Percentiles rank a stretch among this genome's conserved stretches.
Conservation (phyloP, 371 early-diverging fungal species). For the Capillidium rhysosporum region DNA sequence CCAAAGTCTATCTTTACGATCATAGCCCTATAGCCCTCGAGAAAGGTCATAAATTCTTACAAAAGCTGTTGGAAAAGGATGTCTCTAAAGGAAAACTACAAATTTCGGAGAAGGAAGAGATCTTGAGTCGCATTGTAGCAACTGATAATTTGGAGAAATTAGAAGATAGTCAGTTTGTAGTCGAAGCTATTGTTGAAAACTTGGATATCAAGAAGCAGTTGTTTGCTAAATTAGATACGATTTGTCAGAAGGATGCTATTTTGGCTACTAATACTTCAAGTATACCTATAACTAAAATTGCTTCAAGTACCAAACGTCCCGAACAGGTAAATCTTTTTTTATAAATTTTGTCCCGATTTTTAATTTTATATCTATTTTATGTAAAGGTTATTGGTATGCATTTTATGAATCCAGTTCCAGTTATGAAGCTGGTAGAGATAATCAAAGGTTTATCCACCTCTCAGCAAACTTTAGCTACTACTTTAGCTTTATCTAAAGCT, state of each 20-base stretch:
- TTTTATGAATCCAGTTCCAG: slow-evolving; percentile 91
- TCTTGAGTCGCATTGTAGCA: slow-evolving; percentile 40
- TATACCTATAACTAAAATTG: slow-evolving; percentile 91
- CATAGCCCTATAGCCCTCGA: slow-evolving; percentile 58
- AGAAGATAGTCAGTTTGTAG: slow-evolving; percentile 52
- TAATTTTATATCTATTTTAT: not conserved
- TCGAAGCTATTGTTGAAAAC: slow-evolving; percentile 94
- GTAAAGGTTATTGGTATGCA: slow-evolving; percentile 70
- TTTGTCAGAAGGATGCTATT: slow-evolving; percentile 52
- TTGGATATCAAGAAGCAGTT: slow-evolving; percentile 64
- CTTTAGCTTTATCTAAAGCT: slow-evolving; percentile 46
- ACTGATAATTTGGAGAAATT: slow-evolving; percentile 34
- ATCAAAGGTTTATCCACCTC: slow-evolving; percentile 85
- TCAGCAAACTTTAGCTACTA: slow-evolving; percentile 38
- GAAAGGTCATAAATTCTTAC: slow-evolving; percentile 58
- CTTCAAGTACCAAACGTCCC: slow-evolving; percentile 64
- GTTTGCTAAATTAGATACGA: slow-evolving; percentile 52
- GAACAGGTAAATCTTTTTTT: slow-evolving; percentile 24
- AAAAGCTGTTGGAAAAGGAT: slow-evolving; percentile 73
- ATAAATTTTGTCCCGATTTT: not conserved
- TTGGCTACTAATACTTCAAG: slow-evolving; percentile 90
- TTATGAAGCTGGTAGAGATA: slow-evolving; percentile 95
- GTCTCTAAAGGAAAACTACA: slow-evolving; percentile 70
- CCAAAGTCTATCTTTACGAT: slow-evolving; percentile 59
- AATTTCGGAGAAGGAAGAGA: slow-evolving; percentile 43